Conservation (phyloP, 768 basidiomycete genomes). For the Kwoniella shandongensis region DNA sequence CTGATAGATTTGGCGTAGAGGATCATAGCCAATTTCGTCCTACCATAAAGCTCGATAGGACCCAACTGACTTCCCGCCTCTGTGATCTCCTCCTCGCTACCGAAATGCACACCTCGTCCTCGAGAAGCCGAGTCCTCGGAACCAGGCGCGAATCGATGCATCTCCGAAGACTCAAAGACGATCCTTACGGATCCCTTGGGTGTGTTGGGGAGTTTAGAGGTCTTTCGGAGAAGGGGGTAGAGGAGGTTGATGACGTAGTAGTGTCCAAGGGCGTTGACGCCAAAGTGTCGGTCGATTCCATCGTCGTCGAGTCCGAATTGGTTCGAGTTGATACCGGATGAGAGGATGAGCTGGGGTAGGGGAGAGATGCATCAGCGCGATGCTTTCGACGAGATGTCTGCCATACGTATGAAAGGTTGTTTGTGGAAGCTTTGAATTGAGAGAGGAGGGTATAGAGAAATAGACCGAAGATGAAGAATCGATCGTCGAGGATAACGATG, state of each 20-base stretch:
- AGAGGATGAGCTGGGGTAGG: constrained; percentile 33
- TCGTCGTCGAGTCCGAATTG: constrained; percentile 38
- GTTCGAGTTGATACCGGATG: constrained; percentile 47
- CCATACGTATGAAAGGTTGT: too few species aligned
- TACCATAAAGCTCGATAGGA: constrained; percentile 54
- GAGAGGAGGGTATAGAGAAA: too few species aligned
- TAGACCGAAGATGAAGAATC: too few species aligned
- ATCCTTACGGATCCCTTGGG: constrained; percentile 53
- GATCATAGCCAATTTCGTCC: constrained; percentile 57
- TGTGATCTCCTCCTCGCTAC: constrained; percentile 55
- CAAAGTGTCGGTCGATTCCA: constrained; percentile 44
- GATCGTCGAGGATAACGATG: too few species aligned
- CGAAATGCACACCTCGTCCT: constrained; percentile 48
- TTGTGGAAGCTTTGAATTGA: too few species aligned
- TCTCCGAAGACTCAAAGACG: constrained; percentile 55
- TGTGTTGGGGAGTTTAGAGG: constrained; percentile 43
- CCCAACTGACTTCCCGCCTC: constrained; percentile 46
- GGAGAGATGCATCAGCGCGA: not conserved
- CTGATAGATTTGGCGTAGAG: constrained; percentile 53
- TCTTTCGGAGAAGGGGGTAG: constrained; percentile 55
- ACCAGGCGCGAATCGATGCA: constrained; percentile 55
- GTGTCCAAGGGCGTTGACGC: constrained; percentile 55
- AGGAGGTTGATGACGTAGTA: constrained; percentile 57
- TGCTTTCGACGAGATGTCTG: too few species aligned
- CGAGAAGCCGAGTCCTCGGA: constrained; percentile 19